Percentiles rank a stretch among this genome's conserved stretches.
phyloP scores from a whole-genome alignment of 208 protist genomes.

The Naegleria lovaniensis region DNA sequence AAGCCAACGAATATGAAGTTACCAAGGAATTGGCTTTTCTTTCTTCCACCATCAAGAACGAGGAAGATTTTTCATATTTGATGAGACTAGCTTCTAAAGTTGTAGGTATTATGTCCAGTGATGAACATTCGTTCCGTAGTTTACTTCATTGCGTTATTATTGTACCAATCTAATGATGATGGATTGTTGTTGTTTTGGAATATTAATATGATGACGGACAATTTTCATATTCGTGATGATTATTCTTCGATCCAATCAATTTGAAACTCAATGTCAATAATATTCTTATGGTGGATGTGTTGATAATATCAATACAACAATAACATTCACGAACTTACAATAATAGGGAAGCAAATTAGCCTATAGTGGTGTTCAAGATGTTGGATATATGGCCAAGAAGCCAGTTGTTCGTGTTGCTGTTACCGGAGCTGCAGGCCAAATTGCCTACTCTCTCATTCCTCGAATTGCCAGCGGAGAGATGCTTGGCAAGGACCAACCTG shows the following conservation, averaged over 20 bases:
- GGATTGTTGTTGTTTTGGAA: too few species aligned
- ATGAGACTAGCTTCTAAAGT: neutral
- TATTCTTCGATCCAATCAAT: neutral
- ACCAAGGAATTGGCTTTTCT: neutral
- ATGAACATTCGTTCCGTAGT: too few species aligned
- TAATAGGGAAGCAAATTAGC: neutral
- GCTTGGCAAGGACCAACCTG: constrained; percentile 71
- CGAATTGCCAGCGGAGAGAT: constrained; percentile 81
- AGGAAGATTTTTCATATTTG: neutral
- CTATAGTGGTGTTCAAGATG: neutral
- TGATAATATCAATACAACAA: too few species aligned
- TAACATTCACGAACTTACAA: too few species aligned
- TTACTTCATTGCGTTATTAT: too few species aligned
- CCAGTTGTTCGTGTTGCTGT: constrained; percentile 61
- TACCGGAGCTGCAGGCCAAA: constrained; percentile 90
- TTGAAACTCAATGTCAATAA: neutral
- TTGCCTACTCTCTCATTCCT: constrained; percentile 82
- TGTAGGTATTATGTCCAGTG: neutral
- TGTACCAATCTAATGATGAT: too few species aligned
- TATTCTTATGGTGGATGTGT: neutral
- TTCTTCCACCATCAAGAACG: neutral
- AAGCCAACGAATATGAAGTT: neutral
- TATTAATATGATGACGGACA: too few species aligned
- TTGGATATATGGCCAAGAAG: neutral
- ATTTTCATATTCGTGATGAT: neutral